A percentile compares a stretch with the other conserved stretches of the same genome.
Evolutionary conservation across 1,284 basidiomycete species (phyloP).

Genomic region (Leccinum huronense): DNA sequence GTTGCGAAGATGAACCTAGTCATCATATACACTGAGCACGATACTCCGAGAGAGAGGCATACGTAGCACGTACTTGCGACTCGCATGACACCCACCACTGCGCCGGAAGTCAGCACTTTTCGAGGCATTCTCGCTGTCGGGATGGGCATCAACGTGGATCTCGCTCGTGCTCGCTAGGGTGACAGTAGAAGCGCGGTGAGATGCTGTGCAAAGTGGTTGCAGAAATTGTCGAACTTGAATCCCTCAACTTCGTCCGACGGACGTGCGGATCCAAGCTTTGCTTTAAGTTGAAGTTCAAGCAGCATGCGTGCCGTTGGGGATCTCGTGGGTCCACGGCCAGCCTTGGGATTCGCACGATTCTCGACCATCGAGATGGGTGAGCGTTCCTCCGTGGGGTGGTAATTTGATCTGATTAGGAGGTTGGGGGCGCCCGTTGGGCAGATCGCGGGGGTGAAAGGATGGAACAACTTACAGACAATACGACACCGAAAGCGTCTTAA

Average conservation of each 20-base stretch:
- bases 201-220: constrained; percentile 33
- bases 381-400: constrained; percentile 55
- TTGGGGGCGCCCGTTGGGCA: constrained; percentile 32
- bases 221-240: constrained; percentile 41
- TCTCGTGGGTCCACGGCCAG: constrained; percentile 43
- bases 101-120: constrained; percentile 15
- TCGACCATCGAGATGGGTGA: constrained; percentile 50
- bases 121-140: constrained; percentile 14
- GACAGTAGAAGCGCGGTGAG: constrained; percentile 35
- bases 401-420: constrained; percentile 42
- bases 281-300: constrained; percentile 58
- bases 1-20: constrained; percentile 60
- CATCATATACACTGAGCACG: background rate
- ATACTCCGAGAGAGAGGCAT: background rate
- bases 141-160: constrained; percentile 34
- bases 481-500: constrained; percentile 58
- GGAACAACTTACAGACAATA: constrained; percentile 71
- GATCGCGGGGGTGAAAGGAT: background rate
- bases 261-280: constrained; percentile 50
- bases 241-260: constrained; percentile 73
- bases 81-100: constrained; percentile 31
- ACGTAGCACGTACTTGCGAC: constrained; percentile 47
- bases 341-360: constrained; percentile 37
- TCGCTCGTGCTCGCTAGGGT: constrained; percentile 34
- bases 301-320: constrained; percentile 54